Base-by-base conservation (phyloP, 225 moss, liverwort and hornwort species). In the Thuidium tamariscinum region DNA sequence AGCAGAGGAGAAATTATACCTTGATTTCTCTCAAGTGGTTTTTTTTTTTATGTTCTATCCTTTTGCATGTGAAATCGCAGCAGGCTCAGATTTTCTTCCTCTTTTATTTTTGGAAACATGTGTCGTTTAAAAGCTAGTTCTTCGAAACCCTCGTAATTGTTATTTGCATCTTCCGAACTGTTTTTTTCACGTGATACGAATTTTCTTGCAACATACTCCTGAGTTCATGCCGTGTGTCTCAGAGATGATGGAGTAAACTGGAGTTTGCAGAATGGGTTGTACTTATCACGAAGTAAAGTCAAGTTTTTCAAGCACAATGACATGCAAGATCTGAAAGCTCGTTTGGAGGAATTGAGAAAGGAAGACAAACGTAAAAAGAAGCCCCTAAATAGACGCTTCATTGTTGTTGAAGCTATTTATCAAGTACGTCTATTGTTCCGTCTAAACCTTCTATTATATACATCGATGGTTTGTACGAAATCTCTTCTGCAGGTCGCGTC, bases 221-320 rank as follows among this genome's bases (percentile, higher is more conserved):
- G 81, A 89, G 83, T 83, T 80, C 60, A 76, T 52, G 77, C 61
- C 74, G 57, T 85, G 66, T 83, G 78, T 81, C 39, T 79, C 92
- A 98, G 97, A 66, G 99, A 99, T 87, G 95, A 97, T 89, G 99
- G 99, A 89, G 96, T 93, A 17, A 89, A 97, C 74, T 99, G 99
- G 99, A 95, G 97, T 85, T 88, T 99, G 82, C 99, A 99, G 86
- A 99, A 99, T 86, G 99, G 99, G 12, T 83, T 97, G 78, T 95
- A 60, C 84, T 91, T 99, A 63, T 99, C 99, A 56, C 93, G 97
- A 81, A 96, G 99, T 88, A 96, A 91, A 70, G 88, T 99, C 51
- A 95, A 93, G 78, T 90, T 91, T 66, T 99, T 99, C 88, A 96
- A 90, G 89, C 99, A 99, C 91, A 99, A 99, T 84, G 95, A 99